Conservation (phyloP, 2,329 filamentous ascomycete species). For the Colletotrichum viniferum region DNA sequence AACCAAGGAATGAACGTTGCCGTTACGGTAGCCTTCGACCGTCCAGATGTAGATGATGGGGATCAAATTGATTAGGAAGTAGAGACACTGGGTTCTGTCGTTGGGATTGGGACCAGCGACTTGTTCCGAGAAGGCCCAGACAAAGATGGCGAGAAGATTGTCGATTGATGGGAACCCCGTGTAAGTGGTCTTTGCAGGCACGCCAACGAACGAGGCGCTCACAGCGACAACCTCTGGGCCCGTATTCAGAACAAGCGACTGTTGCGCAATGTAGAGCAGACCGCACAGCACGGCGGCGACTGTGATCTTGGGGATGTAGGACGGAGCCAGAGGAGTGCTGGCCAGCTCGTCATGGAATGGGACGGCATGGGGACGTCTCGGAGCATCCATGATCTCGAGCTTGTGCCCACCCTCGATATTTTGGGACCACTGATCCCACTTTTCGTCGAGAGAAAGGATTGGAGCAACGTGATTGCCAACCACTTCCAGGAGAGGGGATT, state of each 20-base stretch:
- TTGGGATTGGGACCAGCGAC: background rate
- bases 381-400: constrained; percentile 6
- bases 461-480: background rate
- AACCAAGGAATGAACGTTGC: constrained; percentile 19
- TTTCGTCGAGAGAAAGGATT: background rate
- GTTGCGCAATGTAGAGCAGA: background rate
- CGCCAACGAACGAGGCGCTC: background rate
- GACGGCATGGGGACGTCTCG: constrained; percentile 4
- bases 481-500: constrained; percentile 15
- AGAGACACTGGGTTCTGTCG: background rate
- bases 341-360: constrained; percentile 24
- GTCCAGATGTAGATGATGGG: constrained; percentile 27
- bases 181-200: background rate
- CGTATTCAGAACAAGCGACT: background rate
- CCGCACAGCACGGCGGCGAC: background rate
- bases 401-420: background rate
- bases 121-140: background rate
- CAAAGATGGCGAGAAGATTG: background rate
- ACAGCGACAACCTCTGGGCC: background rate
- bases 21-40: constrained; percentile 27
- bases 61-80: constrained; percentile 24
- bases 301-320: background rate
- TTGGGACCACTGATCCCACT: background rate
- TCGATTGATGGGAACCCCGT: background rate
- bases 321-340: background rate